Evolutionary conservation across 495 filamentous ascomycete species (phyloP), one percentile per base, ranked within the genome.

Genomic region (Cercophora scortea): DNA sequence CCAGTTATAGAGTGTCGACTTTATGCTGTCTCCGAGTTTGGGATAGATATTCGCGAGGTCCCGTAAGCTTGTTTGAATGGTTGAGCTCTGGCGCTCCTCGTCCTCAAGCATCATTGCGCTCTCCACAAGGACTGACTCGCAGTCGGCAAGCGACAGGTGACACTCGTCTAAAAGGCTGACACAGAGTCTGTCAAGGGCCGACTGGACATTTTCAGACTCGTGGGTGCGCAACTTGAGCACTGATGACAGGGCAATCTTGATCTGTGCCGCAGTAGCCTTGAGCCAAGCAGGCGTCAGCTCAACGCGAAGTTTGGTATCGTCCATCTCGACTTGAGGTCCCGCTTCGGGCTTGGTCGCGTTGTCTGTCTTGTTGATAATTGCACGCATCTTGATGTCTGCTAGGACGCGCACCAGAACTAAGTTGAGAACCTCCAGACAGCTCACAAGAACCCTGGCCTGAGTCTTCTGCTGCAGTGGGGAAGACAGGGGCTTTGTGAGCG

Each of bases 231-330:
- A 63, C 50, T 85, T 86, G 17, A 95, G 68, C 15, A 95, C 75
- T 50, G 85, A 88, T 35, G 84, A 81, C 10, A 97, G 65, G 7
- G 92, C 93, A 49, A 95, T 76, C 61, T 91, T 94, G 47, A 96
- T 79, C 64, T 97, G 90, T 5, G 77, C 76, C 3, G 83, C 71
- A 6, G 92, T 96, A 13, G 89, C 88, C 51, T 82, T 85, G 13
- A 93, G 65, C 93, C 92, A 97, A 9, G 88, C 76, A 4, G 73
- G 69, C 32, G 70, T 78, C 13, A 81, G 64, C 42, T 71, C 49
- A 12, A 42, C 48, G 1, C 32, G 45, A 12, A 16, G 32, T 6
- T 56, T 52, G 40, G 54, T 54, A 17, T 33, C 49, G n/a, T 49
- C 50, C 18, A 39, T 40, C 32, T 57, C 34, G 52, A 60, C 32